Conservation (phyloP, 805 yeast species). For the Sugiyamaella lignohabitans region DNA sequence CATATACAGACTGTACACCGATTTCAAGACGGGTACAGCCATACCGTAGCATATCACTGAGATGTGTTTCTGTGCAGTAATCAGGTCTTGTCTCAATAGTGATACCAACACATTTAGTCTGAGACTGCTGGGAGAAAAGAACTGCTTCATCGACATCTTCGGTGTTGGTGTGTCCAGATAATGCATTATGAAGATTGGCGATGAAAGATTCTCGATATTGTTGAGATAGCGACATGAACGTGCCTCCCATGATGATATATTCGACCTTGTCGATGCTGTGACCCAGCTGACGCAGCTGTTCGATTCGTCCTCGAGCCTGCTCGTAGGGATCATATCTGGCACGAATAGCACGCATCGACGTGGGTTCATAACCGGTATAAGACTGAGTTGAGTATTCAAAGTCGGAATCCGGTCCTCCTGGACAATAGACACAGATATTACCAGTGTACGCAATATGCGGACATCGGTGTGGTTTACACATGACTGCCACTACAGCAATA, state of each 20-base stretch:
- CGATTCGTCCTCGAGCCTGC: conserved; percentile 96
- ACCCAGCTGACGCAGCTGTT: conserved; percentile 89
- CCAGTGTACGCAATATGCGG: conserved; percentile 99
- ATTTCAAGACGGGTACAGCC: conserved; percentile 96
- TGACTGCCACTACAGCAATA: conserved; percentile 97
- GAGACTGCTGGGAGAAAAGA: conserved; percentile 82
- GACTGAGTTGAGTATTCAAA: conserved; percentile 98
- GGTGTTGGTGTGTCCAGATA: conserved; percentile 80
- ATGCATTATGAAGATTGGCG: conserved; percentile 85
- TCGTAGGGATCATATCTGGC: conserved; percentile 98
- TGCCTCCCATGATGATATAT: conserved; percentile 98
- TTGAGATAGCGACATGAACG: conserved; percentile 89
- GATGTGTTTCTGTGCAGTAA: conserved; percentile 92
- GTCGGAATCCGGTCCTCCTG: conserved; percentile 98
- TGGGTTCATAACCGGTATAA: conserved; percentile 97
- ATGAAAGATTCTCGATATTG: conserved; percentile 88
- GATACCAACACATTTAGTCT: conserved; percentile 96
- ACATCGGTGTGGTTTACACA: conserved; percentile 99
- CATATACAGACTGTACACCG: conserved; percentile 95
- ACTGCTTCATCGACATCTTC: conserved; percentile 86
- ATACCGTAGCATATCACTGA: conserved; percentile 90
- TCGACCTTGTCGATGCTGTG: conserved; percentile 97
- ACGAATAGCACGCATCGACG: conserved; percentile 98
- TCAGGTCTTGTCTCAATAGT: conserved; percentile 98
- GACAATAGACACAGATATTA: conserved; percentile 95